Evolutionary conservation across 371 early-diverging fungal species (phyloP).

Genomic region (Mortierella sp.): DNA sequence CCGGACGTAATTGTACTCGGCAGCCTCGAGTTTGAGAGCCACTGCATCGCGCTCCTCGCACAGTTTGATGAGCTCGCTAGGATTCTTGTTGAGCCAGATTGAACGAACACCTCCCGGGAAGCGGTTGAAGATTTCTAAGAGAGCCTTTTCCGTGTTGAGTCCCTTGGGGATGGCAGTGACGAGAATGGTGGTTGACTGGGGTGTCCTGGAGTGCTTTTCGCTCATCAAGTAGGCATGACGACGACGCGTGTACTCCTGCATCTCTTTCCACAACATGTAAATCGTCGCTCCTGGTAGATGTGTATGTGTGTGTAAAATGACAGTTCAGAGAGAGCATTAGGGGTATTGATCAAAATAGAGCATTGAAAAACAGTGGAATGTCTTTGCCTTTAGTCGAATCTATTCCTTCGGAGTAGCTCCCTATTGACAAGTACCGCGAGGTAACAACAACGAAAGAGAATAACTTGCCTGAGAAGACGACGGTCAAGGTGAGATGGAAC

Average conservation of each 20-base stretch:
- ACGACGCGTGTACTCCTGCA: conserved; percentile 73
- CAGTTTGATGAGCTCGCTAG: conserved; percentile 66
- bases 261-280: conserved; percentile 73
- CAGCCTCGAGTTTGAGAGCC: conserved; percentile 58
- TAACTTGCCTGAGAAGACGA: conserved; percentile 68
- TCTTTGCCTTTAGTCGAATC: neutral
- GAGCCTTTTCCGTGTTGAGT: conserved; percentile 62
- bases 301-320: neutral
- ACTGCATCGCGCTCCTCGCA: conserved; percentile 72
- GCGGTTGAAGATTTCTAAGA: conserved; percentile 68
- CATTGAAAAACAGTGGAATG: neutral
- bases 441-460: neutral
- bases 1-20: conserved; percentile 44
- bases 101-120: conserved; percentile 85
- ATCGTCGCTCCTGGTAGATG: conserved; percentile 59
- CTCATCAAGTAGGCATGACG: conserved; percentile 76
- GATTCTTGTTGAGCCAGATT: conserved; percentile 76
- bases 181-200: conserved; percentile 76
- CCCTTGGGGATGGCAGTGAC: conserved; percentile 72
- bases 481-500: conserved; percentile 79
- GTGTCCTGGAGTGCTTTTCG: conserved; percentile 70
- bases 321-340: neutral
- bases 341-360: neutral
- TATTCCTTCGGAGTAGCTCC: neutral
- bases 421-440: too few relatives aligned